Evolutionary conservation across 805 yeast species (phyloP).

Genomic region (Ogataea pignaliae): DNA sequence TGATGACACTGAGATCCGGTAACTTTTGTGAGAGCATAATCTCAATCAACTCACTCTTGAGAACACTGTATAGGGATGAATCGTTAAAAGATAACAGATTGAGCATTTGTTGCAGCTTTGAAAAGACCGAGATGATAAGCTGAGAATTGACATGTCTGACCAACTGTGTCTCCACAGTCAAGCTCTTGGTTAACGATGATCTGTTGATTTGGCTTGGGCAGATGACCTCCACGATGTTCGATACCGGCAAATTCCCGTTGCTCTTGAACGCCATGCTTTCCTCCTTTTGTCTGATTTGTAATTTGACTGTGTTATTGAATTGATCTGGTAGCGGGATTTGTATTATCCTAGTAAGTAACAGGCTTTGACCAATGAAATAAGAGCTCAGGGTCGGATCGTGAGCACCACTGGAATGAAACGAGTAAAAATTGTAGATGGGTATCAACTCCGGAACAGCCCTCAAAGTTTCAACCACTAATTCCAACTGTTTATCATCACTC

Average conservation of each 20-base stretch:
- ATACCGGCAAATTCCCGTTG: conserved; percentile 5
- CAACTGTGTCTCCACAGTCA: conserved; percentile 46
- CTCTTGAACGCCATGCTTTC: conserved; percentile 2
- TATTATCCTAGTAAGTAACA: conserved; percentile 57
- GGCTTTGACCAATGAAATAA: conserved; percentile 76
- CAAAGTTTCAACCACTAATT: conserved; percentile 48
- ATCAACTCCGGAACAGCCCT: conserved; percentile 60
- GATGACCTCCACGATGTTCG: conserved; percentile 48
- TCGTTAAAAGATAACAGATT: conserved; percentile 16
- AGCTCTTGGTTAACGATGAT: conserved; percentile 51
- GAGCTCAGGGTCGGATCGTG: conserved; percentile 78
- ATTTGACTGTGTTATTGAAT: conserved; percentile 10
- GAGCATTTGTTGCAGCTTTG: conserved; percentile 45
- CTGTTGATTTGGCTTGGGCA: conserved; percentile 64
- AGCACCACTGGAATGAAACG: conserved; percentile 55
- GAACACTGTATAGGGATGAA: conserved; percentile 7
- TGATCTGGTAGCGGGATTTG: conserved; percentile 48
- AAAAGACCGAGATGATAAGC: conserved; percentile 47
- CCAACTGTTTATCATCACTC: conserved; percentile 65
- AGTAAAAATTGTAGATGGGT: conserved; percentile 60
- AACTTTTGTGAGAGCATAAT: conserved; percentile 26
- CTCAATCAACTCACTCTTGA: conserved; percentile 20
- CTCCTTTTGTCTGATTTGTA: neutral
- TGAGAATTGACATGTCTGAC: conserved; percentile 64
- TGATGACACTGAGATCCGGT: conserved; percentile 48